phyloP scores from a whole-genome alignment of 306 rosid genomes.

The Begonia loranthoides region DNA sequence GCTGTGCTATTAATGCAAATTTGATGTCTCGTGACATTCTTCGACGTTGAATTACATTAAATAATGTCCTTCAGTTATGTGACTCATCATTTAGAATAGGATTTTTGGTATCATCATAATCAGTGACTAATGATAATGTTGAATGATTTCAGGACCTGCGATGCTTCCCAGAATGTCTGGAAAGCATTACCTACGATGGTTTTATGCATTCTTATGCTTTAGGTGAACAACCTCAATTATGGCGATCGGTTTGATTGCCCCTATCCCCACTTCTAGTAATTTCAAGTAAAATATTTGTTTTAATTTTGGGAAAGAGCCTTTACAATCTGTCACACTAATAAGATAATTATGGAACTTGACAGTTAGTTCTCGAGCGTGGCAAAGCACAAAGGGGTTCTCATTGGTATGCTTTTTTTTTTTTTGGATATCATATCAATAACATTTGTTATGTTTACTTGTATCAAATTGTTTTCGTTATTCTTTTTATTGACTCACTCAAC shows the following conservation, averaged over 20 bases:
- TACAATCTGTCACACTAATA: conserved; percentile 4
- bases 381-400: conserved; percentile 57
- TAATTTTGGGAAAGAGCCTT: no score
- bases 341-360: conserved; percentile 19
- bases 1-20: neutral
- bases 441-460: conserved; percentile 5
- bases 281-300: neutral
- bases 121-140: conserved; percentile 1
- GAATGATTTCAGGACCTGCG: conserved; percentile 40
- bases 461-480: neutral
- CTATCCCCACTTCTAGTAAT: neutral
- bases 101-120: no score
- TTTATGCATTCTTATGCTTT: conserved; percentile 56
- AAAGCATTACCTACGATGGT: conserved; percentile 30
- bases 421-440: conserved; percentile 1
- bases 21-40: neutral
- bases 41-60: neutral
- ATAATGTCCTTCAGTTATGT: neutral
- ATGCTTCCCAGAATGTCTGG: conserved; percentile 16
- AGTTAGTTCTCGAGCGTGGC: conserved; percentile 94
- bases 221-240: conserved; percentile 27
- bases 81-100: neutral
- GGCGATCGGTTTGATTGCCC: neutral
- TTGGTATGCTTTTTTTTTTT: conserved; percentile 36
- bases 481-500: conserved; percentile 14